Evolutionary conservation across 2,329 filamentous ascomycete genomes (phyloP), one percentile per base, ranked within the genome.

Genomic region (Coniochaeta sp.): DNA sequence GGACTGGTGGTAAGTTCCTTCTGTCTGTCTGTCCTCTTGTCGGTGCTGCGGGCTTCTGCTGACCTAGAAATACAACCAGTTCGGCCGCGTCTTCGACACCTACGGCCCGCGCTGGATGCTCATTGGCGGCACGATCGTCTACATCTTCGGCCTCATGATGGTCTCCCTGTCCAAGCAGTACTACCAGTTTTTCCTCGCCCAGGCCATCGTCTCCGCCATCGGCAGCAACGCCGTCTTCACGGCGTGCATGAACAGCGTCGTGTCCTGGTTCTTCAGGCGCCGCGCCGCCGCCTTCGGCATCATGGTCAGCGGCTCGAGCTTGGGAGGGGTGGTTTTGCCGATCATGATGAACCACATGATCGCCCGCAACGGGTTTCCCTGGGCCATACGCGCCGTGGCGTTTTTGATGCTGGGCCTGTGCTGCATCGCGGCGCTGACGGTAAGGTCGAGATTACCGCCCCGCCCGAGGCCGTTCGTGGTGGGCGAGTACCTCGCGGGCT

Each of bases 81-180:
- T 49, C 30, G 47, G 47, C 28, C 47, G 47, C 10, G 6, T 49
- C 1, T 85, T 76, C 58, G 84, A 87, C 59, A 74, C 71, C 55
- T 78, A 80, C 57, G 83, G 84, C 0, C 79, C 82, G 1, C 72
- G 74, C 40, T 76, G 70, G 53, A 67, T 86, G 3, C 64, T 84
- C 2, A 45, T 78, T 6, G 55, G 67, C 38, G 81, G 81, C 48
- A 75, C 75, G 1, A 61, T 81, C 40, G 60, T 79, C 48, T 76
- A 81, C 59, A 66, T 81, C 30, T 77, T 85, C 51, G 76, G 77
- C 6, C 61, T 85, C 12, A 84, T 85, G 79, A 81, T 84, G 77
- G 73, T 77, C 1, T 78, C 73, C 38, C 66, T 85, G 14, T 62
- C 61, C 10, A 61, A 58, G 32, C 30, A 69, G 57, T 71, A 67